Conservation (phyloP, 768 basidiomycete genomes). For the Leccinum rimulosum region DNA sequence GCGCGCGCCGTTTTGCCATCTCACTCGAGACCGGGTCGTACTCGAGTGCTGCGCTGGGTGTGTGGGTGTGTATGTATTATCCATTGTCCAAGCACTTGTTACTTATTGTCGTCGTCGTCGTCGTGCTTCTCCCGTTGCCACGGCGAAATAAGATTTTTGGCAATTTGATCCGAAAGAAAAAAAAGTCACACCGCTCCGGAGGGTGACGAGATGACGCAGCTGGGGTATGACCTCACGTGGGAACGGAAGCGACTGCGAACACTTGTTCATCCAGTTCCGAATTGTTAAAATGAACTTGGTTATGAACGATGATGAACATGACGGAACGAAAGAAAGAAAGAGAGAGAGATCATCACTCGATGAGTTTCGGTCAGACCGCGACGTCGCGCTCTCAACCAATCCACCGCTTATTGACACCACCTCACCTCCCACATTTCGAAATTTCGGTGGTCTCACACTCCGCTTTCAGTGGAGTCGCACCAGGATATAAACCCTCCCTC, state of each 20-base stretch:
- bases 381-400: background rate
- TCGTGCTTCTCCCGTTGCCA: slow-evolving; percentile 5
- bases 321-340: background rate
- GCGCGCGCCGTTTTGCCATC: background rate
- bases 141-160: slow-evolving; percentile 25
- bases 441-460: slow-evolving; percentile 1
- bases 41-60: background rate
- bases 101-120: slow-evolving; percentile 1
- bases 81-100: background rate
- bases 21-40: background rate
- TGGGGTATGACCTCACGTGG: slow-evolving; percentile 19
- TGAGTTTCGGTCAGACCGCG: background rate
- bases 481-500: slow-evolving; percentile 6
- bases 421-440: slow-evolving; percentile 5
- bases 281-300: background rate
- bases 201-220: slow-evolving; percentile 28
- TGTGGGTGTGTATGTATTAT: background rate
- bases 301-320: background rate
- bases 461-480: slow-evolving; percentile 10
- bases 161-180: slow-evolving; percentile 26
- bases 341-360: background rate
- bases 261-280: background rate
- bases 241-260: background rate
- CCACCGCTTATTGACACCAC: background rate
- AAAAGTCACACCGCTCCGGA: background rate